These are phyloP conservation scores for Phaeotremella fagi DNA, from an alignment of 768 basidiomycete species.

Conservation along the genomic window DNA sequence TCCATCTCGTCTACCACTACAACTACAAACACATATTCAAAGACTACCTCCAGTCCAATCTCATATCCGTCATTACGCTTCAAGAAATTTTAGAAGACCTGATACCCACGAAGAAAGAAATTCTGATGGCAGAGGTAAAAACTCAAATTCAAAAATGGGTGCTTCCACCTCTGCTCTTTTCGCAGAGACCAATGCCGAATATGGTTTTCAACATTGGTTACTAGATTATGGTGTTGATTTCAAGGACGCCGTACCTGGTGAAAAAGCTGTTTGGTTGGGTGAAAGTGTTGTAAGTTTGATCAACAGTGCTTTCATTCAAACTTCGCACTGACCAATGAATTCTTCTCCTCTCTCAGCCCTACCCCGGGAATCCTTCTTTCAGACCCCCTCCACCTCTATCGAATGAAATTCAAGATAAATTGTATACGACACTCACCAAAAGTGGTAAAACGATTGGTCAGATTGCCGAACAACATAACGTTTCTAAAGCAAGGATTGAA, in stretches of 20 bases:
- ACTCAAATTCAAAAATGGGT: neutral
- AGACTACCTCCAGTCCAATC: neutral
- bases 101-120: neutral
- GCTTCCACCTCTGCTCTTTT: neutral
- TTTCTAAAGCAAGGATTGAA: conserved; percentile 45
- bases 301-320: neutral
- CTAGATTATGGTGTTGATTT: conserved; percentile 22
- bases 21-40: neutral
- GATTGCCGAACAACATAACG: conserved; percentile 33
- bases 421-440: conserved; percentile 28
- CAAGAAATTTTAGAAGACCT: neutral
- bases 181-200: neutral
- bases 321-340: too few species aligned
- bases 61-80: neutral
- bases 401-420: conserved; percentile 32
- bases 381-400: conserved; percentile 46
- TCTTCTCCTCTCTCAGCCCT: conserved; percentile 29
- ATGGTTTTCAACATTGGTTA: conserved; percentile 18
- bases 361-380: conserved; percentile 43
- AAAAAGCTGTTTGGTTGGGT: conserved; percentile 43
- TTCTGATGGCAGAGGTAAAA: neutral
- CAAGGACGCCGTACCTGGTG: conserved; percentile 20
- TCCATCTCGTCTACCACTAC: conserved; percentile 34
- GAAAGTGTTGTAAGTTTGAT: conserved; percentile 33
- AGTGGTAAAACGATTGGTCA: conserved; percentile 23